Percentiles rank a stretch among this genome's conserved stretches.
These are phyloP conservation scores for Oryza brachyantha DNA, from an alignment of 176 grass and related monocot genomes.

Conservation along the genomic window DNA sequence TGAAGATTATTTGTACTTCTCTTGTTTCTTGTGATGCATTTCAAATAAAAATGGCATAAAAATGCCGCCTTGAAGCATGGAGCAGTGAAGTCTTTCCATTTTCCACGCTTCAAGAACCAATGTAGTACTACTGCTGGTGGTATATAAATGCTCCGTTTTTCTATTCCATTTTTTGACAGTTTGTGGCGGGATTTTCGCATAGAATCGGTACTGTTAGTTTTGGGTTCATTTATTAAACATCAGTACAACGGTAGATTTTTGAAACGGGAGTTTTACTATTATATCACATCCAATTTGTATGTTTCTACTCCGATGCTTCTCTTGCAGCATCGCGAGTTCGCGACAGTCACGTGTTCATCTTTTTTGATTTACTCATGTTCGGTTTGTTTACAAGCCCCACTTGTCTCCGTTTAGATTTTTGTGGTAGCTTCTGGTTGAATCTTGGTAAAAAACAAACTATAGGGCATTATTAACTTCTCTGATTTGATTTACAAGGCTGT, in stretches of 20 bases:
- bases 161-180: slow-evolving; percentile 8
- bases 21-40: neutral
- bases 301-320: slow-evolving; percentile 18
- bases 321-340: slow-evolving; percentile 6
- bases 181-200: slow-evolving; percentile 15
- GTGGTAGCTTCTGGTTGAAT: slow-evolving; percentile 15
- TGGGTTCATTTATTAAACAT: slow-evolving; percentile 15
- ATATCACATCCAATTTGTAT: neutral
- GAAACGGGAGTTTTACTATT: slow-evolving; percentile 16
- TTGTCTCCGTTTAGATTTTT: neutral
- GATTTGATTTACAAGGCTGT: neutral
- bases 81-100: neutral
- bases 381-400: neutral
- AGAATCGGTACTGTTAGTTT: neutral
- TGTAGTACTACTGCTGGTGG: slow-evolving; percentile 1
- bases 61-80: neutral
- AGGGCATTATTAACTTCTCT: neutral
- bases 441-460: neutral
- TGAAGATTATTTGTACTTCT: neutral
- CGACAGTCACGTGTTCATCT: slow-evolving; percentile 28
- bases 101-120: slow-evolving; percentile 21
- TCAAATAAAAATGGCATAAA: slow-evolving; percentile 16
- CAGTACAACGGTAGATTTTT: slow-evolving; percentile 24
- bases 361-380: neutral
- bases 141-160: neutral